These are phyloP conservation scores for Nicotiana sylvestris DNA, from an alignment of 257 asterid species.

Conservation along the genomic window DNA sequence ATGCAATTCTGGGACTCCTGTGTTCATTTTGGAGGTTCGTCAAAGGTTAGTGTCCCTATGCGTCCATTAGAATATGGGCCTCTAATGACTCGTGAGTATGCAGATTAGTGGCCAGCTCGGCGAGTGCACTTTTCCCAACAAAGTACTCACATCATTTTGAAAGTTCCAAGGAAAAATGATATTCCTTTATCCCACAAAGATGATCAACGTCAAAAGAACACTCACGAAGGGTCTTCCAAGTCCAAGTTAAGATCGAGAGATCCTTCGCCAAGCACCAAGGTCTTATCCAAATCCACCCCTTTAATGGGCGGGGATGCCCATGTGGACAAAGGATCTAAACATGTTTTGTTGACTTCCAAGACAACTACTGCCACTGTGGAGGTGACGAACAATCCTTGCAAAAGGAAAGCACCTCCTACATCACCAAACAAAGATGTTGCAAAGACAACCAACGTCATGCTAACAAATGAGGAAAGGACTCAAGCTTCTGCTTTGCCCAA, in stretches of 20 bases:
- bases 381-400: background rate
- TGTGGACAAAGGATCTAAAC: background rate
- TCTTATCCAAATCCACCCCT: background rate
- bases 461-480: background rate
- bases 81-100: background rate
- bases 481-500: background rate
- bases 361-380: background rate
- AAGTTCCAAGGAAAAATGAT: no score
- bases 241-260: background rate
- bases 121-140: no score
- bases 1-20: background rate
- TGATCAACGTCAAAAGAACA: no score
- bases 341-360: background rate
- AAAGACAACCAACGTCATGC: background rate
- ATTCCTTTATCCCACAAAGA: no score
- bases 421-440: background rate
- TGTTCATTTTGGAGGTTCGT: background rate
- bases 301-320: background rate
- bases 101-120: background rate
- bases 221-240: background rate
- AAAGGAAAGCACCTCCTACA: background rate
- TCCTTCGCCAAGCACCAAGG: background rate
- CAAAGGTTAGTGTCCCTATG: background rate
- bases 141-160: background rate
- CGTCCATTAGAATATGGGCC: background rate